Evolutionary conservation across 2,329 filamentous ascomycete genomes (phyloP), one percentile per base, ranked within the genome.

Genomic region (Alternaria sp.): DNA sequence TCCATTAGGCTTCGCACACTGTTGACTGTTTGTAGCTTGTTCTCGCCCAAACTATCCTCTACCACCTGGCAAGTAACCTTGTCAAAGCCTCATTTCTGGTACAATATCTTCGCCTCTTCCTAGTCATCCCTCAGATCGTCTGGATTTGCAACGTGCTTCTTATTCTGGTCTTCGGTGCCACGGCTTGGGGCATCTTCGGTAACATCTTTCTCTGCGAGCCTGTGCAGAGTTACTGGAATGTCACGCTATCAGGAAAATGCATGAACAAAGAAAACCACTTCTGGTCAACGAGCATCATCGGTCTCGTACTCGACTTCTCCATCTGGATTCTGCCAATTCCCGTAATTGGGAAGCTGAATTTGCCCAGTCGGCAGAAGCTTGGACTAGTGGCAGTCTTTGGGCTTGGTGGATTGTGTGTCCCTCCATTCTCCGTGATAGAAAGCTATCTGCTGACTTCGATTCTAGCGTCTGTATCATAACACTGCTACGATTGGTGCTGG

Each of bases 341-440:
- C 0, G 61, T 77, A 12, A 59, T 78, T 19, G 59, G 72, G 26
- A 70, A 64, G 13, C 63, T 82, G 51, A 74, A 66, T 7, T 57
- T 82, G 51, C 72, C 75, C 4, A 54, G 59, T 8, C 63, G 70
- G n/a, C 77, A 81, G 63, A 81, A 78, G 62, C 47, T 73, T 10
- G 72, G 73, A 8, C 59, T 82, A 4, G 40, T 68, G 26, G 62
- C 67, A 9, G 73, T 81, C 1, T 81, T 82, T 65, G 73, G 76
- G 12, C 53, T 81, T 12, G 80, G 80, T 7, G 71, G 68, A 19
- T 75, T 81, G 79, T 80, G 65, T 65, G 76, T 69, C 10, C 36
- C 19, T 11, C 51, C 23, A 40, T 40, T 40, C 26, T 13, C 21
- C 1, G 10, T 32, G 23, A 4, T 11, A 11, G 11, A 3, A 23